Conservation (phyloP, 2,329 filamentous ascomycete species). For the Nothophaeocryptopus gaeumannii region DNA sequence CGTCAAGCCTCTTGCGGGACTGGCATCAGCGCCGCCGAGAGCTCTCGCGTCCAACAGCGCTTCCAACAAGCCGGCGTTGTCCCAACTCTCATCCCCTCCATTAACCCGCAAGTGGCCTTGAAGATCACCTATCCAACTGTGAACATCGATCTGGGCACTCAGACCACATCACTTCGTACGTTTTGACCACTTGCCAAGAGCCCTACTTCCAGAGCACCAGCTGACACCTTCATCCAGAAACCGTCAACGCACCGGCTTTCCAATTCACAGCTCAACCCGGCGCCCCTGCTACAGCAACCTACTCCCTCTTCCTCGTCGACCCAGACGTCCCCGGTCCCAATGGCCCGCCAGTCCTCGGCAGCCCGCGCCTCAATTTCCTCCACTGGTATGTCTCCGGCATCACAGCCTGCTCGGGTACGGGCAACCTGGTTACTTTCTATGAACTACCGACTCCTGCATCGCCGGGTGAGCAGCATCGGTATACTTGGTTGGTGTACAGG, state of each 20-base stretch:
- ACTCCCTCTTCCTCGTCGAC: constrained; percentile 17
- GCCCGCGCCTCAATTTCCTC: constrained; percentile 14
- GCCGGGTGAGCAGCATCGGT: constrained; percentile 12
- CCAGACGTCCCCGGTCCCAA: constrained; percentile 16
- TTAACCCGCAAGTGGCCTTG: constrained; percentile 6
- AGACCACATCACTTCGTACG: constrained; percentile 8
- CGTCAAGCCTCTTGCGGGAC: constrained; percentile 9
- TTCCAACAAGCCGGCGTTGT: constrained; percentile 12
- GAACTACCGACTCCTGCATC: constrained; percentile 7
- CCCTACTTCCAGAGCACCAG: not conserved
- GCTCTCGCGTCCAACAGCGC: constrained; percentile 1
- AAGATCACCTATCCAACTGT: constrained; percentile 1
- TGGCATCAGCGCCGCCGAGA: constrained; percentile 8
- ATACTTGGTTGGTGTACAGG: constrained; percentile 11
- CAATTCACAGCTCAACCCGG: constrained; percentile 3
- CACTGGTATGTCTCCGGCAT: constrained; percentile 16
- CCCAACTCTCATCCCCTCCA: constrained; percentile 15
- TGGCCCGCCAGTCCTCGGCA: constrained; percentile 8
- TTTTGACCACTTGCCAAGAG: not conserved
- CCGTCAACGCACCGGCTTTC: constrained; percentile 7
- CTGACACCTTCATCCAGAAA: constrained; percentile 3
- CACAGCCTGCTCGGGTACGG: not conserved
- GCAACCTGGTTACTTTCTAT: constrained; percentile 8
- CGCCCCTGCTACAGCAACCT: constrained; percentile 1
- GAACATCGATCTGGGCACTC: constrained; percentile 12